A percentile compares a stretch with the other conserved stretches of the same genome.
These are phyloP conservation scores for Durio zibethinus DNA, from an alignment of 345 rosid genomes.

Conservation along the genomic window DNA sequence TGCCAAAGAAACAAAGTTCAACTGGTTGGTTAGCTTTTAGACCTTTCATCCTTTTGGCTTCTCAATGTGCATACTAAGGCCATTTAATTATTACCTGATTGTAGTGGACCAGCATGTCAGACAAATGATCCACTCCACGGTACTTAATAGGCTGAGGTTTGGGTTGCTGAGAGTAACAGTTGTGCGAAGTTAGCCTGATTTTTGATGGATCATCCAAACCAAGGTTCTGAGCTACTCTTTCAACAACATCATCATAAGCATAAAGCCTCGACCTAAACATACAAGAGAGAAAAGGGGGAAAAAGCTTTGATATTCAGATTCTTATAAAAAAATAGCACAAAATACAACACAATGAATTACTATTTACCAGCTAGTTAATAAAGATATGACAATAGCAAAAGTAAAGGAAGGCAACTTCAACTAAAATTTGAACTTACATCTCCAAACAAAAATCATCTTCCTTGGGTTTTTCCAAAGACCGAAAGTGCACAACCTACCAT, in stretches of 20 bases:
- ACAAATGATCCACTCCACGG: conserved; percentile 66
- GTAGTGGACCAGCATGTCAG: conserved; percentile 88
- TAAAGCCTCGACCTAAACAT: conserved; percentile 75
- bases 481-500: conserved; percentile 77
- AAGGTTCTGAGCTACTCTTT: conserved; percentile 58
- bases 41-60: conserved; percentile 1
- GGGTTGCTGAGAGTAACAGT: conserved; percentile 74
- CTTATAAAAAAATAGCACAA: conserved; percentile 11
- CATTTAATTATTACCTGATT: conserved; percentile 57
- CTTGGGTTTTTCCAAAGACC: conserved; percentile 80
- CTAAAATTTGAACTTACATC: conserved; percentile 52
- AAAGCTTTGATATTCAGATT: background rate
- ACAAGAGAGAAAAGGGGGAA: background rate
- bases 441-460: conserved; percentile 91
- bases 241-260: conserved; percentile 93
- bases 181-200: conserved; percentile 70
- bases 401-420: background rate
- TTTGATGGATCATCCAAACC: conserved; percentile 70
- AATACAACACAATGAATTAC: background rate
- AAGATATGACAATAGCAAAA: background rate
- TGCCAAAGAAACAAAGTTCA: conserved; percentile 30
- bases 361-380: background rate
- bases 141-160: conserved; percentile 74
- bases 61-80: background rate
- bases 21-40: conserved; percentile 15